Base-by-base conservation (phyloP, 169 alveolate species). In the Fabrea salina region DNA sequence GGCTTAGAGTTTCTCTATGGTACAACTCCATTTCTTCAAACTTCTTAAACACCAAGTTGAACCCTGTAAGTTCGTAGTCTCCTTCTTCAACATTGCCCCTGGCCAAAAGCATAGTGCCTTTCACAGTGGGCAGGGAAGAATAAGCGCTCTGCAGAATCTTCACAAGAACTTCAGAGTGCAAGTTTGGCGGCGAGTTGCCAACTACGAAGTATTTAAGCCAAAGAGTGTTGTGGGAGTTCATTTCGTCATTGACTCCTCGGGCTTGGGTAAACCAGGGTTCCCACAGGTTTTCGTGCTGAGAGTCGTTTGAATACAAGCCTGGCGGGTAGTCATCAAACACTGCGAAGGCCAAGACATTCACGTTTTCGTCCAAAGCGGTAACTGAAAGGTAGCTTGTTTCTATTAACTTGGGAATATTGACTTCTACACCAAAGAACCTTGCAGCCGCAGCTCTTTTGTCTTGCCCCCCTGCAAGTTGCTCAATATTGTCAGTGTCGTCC, bases 1-100 rank as follows among this genome's bases (percentile, higher is more conserved):
- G 40, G 16, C 27, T 71, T 16, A 82, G 84, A 11, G 53, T 75
- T 39, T 84, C 88, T 13, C 85, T 32, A 61, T 70, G 54, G 41
- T 54, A 68, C 53, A 86, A 67, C 11, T 83, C 82, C 49, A 82
- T 50, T 51, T 87, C 87, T 43, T 85, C 86, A 57, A 82, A 80
- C 40, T 70, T 71, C 6, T 82, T 86, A 22, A 49, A 76, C 27
- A 91, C 33, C 1, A 86, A 82, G 0, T 57, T 83, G 64, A 91
- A 84, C 58, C 91, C 82, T 7, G 44, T 58, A 35, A 83, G 66
- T 19, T 68, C 78, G 7, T 64, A 50, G 32, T 86, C 88, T 0
- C 82, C 89, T 66, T 83, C 88, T 8, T 74, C 83, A n/a, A 93
- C 90, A 41, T 86, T 94, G 32, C 92, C 92, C 64, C 92, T 87